A percentile compares a stretch with the other conserved stretches of the same genome.
Evolutionary conservation across 1,284 basidiomycete species (phyloP).

Genomic region (Puccinia hordei): DNA sequence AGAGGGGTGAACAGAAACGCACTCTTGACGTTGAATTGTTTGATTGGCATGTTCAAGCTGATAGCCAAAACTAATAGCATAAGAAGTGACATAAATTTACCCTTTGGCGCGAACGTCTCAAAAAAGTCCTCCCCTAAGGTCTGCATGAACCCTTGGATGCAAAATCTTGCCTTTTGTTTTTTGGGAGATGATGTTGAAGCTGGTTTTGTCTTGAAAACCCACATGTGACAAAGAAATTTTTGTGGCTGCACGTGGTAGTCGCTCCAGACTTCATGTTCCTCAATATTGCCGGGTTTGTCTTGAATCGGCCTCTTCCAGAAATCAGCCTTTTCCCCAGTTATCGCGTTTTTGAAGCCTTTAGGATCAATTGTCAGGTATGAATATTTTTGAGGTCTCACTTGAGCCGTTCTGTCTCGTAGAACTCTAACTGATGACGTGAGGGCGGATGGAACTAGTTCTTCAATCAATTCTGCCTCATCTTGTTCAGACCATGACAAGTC

Average conservation of each 20-base stretch:
- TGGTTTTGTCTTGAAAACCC: constrained; percentile 2
- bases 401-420: background rate
- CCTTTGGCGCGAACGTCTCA: too few species aligned
- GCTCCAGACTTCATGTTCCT: background rate
- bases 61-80: too few species aligned
- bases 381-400: background rate
- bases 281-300: background rate
- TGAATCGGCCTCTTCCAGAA: background rate
- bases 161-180: background rate
- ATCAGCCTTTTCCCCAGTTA: background rate
- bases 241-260: background rate
- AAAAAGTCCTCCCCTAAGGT: too few species aligned
- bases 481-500: too few species aligned
- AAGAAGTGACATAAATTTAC: too few species aligned
- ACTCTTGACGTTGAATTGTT: too few species aligned
- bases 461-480: background rate
- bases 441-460: background rate
- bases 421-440: too few species aligned
- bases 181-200: background rate
- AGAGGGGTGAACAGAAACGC: background rate
- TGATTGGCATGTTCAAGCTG: too few species aligned
- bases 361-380: background rate
- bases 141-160: constrained; percentile 5
- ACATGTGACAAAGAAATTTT: background rate
- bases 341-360: background rate